Conservation (phyloP, 805 yeast genomes). For the Tetrapisispora fleetii region DNA sequence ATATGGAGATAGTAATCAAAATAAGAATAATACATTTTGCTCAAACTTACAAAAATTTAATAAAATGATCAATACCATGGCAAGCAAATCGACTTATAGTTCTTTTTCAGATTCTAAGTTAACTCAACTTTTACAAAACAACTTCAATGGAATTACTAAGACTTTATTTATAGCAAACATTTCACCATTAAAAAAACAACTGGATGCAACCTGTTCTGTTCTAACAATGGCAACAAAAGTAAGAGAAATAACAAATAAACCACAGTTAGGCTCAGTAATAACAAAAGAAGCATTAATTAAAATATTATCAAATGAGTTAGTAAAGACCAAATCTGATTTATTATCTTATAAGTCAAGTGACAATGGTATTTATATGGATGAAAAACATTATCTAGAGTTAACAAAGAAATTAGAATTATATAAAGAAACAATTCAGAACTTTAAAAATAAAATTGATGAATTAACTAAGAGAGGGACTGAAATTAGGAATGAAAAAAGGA, state of each 20-base stretch:
- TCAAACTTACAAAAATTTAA: constrained; percentile 62
- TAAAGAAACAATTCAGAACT: constrained; percentile 40
- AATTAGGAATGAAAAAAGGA: constrained; percentile 22
- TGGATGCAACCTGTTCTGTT: constrained; percentile 75
- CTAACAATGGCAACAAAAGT: constrained; percentile 83
- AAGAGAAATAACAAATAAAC: constrained; percentile 62
- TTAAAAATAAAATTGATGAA: constrained; percentile 32
- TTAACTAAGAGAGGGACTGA: constrained; percentile 30
- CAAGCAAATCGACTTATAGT: constrained; percentile 49
- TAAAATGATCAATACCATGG: constrained; percentile 68
- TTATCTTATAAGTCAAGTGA: constrained; percentile 50
- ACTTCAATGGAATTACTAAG: constrained; percentile 78
- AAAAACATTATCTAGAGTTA: constrained; percentile 44
- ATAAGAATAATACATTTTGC: constrained; percentile 53
- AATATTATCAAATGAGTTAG: constrained; percentile 36
- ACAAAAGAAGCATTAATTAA: constrained; percentile 40
- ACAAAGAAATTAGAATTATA: constrained; percentile 39
- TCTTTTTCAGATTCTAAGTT: constrained; percentile 80
- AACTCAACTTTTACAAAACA: constrained; percentile 65
- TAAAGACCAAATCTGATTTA: constrained; percentile 44
- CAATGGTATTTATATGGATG: constrained; percentile 50
- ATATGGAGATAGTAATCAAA: constrained; percentile 90
- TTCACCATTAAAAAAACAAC: constrained; percentile 66
- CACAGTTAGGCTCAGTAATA: constrained; percentile 53
- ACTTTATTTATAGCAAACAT: constrained; percentile 82